phyloP scores from a whole-genome alignment of 257 asterid species.

The Petunia secreta region DNA sequence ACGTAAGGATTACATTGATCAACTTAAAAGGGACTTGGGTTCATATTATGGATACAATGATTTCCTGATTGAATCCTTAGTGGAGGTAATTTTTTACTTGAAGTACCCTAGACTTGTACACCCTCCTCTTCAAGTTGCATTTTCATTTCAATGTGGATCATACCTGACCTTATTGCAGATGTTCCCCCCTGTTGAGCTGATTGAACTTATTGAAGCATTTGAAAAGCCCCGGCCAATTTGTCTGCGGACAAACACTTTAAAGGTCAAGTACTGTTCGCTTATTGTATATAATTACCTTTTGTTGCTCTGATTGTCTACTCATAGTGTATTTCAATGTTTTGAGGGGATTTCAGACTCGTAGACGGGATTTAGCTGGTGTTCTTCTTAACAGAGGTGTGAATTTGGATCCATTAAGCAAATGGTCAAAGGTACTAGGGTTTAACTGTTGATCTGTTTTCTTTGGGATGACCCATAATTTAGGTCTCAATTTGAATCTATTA shows the following conservation, averaged over 20 bases:
- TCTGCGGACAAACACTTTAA: conserved; percentile 84
- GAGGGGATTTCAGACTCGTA: conserved; percentile 63
- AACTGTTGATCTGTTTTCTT: conserved; percentile 26
- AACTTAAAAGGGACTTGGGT: conserved; percentile 65
- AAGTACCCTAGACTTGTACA: background rate
- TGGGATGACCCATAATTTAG: background rate
- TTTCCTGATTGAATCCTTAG: conserved; percentile 69
- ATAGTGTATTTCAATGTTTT: background rate
- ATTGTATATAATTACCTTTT: conserved; percentile 9
- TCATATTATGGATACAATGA: conserved; percentile 93
- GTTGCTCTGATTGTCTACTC: conserved; percentile 12
- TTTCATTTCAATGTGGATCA: conserved; percentile 23
- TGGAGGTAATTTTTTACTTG: conserved; percentile 61
- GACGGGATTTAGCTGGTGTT: conserved; percentile 96
- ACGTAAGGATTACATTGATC: conserved; percentile 77
- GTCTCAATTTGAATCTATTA: conserved; percentile 2
- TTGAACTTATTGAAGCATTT: conserved; percentile 94
- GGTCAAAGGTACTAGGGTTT: conserved; percentile 76
- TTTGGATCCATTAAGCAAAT: conserved; percentile 92
- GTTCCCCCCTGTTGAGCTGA: conserved; percentile 85
- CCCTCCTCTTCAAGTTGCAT: conserved; percentile 18
- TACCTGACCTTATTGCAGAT: conserved; percentile 50
- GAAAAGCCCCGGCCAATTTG: conserved; percentile 95
- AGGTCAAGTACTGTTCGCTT: conserved; percentile 46
- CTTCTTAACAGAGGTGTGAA: conserved; percentile 94